phyloP scores from a whole-genome alignment of 805 yeast species.

The Starmerella stellata region DNA sequence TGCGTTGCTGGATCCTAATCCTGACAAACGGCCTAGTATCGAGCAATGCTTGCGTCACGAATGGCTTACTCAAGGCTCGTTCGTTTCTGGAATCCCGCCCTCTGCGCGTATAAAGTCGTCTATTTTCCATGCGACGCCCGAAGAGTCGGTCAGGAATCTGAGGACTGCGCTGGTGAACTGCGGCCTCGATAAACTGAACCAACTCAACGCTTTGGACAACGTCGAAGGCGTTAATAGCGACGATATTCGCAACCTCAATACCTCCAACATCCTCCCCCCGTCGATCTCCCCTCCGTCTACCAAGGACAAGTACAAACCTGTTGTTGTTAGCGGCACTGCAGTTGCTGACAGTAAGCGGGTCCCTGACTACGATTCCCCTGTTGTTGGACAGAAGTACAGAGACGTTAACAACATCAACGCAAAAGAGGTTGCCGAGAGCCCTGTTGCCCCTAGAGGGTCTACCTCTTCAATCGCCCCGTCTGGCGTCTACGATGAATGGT shows the following conservation, averaged over 20 bases:
- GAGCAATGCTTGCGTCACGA: constrained; percentile 62
- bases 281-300: constrained; percentile 88
- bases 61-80: constrained; percentile 66
- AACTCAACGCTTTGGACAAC: background rate
- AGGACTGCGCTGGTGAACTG: constrained; percentile 44
- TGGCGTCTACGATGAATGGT: background rate
- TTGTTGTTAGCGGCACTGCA: constrained; percentile 15
- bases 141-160: constrained; percentile 50
- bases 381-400: constrained; percentile 13
- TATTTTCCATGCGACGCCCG: constrained; percentile 35
- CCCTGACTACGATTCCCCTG: constrained; percentile 18
- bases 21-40: constrained; percentile 61
- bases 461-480: background rate
- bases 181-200: constrained; percentile 28
- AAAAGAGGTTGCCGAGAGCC: background rate
- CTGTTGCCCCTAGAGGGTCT: background rate
- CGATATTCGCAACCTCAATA: constrained; percentile 19
- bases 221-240: constrained; percentile 27
- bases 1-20: constrained; percentile 57
- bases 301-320: constrained; percentile 53
- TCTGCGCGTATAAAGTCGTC: constrained; percentile 49
- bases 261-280: constrained; percentile 48
- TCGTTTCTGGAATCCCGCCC: constrained; percentile 53
- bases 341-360: constrained; percentile 7
- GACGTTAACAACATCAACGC: background rate